A percentile compares a stretch with the other conserved stretches of the same genome.
These are phyloP conservation scores for Meyerozyma elateridarum DNA, from an alignment of 1,139 yeast species.

Conservation along the genomic window DNA sequence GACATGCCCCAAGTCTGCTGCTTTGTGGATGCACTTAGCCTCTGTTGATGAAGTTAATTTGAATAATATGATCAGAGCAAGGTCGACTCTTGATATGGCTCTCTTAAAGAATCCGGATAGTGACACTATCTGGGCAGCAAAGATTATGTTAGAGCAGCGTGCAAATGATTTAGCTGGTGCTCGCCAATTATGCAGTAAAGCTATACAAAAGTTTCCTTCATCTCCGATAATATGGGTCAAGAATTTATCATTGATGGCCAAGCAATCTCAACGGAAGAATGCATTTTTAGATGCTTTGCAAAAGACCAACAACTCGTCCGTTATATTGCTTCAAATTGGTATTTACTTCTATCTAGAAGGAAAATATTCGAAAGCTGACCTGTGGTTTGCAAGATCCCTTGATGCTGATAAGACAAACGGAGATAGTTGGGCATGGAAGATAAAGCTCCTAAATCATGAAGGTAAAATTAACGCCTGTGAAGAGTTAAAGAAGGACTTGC, in stretches of 20 bases:
- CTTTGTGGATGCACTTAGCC: constrained; percentile 58
- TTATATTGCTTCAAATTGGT: constrained; percentile 62
- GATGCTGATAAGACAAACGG: constrained; percentile 56
- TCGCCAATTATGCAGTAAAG: constrained; percentile 51
- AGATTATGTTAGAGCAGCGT: constrained; percentile 54
- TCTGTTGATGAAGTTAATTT: constrained; percentile 40
- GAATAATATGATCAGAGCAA: constrained; percentile 50
- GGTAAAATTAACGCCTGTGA: constrained; percentile 20
- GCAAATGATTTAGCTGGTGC: constrained; percentile 51
- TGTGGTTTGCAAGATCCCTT: constrained; percentile 75
- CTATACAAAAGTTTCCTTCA: constrained; percentile 54
- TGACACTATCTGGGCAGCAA: constrained; percentile 54
- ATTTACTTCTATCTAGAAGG: constrained; percentile 65
- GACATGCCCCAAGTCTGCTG: constrained; percentile 35
- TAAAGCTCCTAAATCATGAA: constrained; percentile 29
- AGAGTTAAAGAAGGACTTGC: constrained; percentile 8
- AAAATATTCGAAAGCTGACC: constrained; percentile 57
- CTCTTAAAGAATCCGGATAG: constrained; percentile 46
- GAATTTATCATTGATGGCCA: constrained; percentile 47
- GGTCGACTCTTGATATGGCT: constrained; percentile 72
- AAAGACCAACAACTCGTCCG: constrained; percentile 56
- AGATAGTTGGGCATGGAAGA: constrained; percentile 74
- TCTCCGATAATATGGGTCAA: constrained; percentile 64
- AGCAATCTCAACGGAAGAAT: constrained; percentile 55
- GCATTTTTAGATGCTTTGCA: constrained; percentile 70